Evolutionary conservation across 305 asterid genomes (phyloP).

Genomic region (Rubia tinctorum): DNA sequence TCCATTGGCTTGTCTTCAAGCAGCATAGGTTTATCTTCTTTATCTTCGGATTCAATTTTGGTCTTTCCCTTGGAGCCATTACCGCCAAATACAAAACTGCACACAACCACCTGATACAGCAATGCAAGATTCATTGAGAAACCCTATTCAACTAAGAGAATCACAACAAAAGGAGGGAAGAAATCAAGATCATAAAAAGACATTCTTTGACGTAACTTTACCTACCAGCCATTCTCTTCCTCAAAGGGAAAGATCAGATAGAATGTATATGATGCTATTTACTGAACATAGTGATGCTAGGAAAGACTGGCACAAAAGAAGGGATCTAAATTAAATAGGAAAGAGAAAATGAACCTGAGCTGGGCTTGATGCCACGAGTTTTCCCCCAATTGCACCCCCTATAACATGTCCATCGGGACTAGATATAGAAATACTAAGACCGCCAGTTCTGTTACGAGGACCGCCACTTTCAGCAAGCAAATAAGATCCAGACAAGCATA

Average conservation of each 20-base stretch:
- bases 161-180: background rate
- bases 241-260: background rate
- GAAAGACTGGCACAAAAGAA: background rate
- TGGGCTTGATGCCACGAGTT: constrained; percentile 68
- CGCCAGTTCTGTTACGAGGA: constrained; percentile 81
- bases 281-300: background rate
- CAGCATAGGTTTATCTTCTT: constrained; percentile 38
- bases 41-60: constrained; percentile 37
- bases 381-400: constrained; percentile 97
- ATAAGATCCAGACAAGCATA: constrained; percentile 84
- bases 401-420: constrained; percentile 85
- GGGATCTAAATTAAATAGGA: background rate
- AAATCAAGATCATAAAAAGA: too few species aligned
- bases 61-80: constrained; percentile 41
- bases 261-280: background rate
- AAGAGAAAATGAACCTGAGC: constrained; percentile 60
- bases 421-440: constrained; percentile 84
- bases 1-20: constrained; percentile 38
- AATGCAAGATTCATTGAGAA: background rate
- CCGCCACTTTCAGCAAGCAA: constrained; percentile 82
- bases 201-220: background rate
- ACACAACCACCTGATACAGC: constrained; percentile 60
- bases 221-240: background rate
- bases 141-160: background rate
- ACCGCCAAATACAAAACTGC: constrained; percentile 85